A percentile compares a stretch with the other conserved stretches of the same genome.
phyloP scores from a whole-genome alignment of 2,329 filamentous ascomycete genomes.

The Colletotrichum sublineola region DNA sequence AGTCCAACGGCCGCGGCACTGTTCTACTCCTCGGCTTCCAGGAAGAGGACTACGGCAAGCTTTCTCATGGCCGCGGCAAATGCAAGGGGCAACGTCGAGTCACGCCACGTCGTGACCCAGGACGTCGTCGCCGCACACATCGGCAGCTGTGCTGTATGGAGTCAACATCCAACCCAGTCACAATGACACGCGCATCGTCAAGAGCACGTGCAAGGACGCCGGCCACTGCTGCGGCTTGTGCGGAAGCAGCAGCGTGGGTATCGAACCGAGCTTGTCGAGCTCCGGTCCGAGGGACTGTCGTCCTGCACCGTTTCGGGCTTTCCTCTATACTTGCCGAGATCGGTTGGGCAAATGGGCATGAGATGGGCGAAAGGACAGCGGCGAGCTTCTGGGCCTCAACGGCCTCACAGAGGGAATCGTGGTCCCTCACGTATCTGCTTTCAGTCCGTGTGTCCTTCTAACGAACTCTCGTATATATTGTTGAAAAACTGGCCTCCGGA shows the following conservation, averaged over 20 bases:
- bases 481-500: no score
- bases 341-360: no score
- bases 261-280: slow-evolving; percentile 54
- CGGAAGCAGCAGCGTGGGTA: slow-evolving; percentile 51
- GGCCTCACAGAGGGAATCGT: not conserved
- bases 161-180: slow-evolving; percentile 49
- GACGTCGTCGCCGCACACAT: slow-evolving; percentile 48
- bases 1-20: slow-evolving; percentile 58
- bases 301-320: slow-evolving; percentile 33
- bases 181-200: slow-evolving; percentile 43
- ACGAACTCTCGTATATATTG: not conserved
- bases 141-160: slow-evolving; percentile 51
- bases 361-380: not conserved
- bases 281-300: slow-evolving; percentile 51
- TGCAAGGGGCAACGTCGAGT: slow-evolving; percentile 45
- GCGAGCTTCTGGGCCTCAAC: not conserved
- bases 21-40: slow-evolving; percentile 56
- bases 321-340: slow-evolving; percentile 28
- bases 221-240: slow-evolving; percentile 45
- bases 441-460: slow-evolving; percentile 4
- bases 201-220: slow-evolving; percentile 38
- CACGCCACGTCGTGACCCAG: slow-evolving; percentile 52
- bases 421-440: not conserved
- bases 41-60: slow-evolving; percentile 60
- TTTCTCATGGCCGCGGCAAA: slow-evolving; percentile 64